Percentiles rank a stretch among this genome's conserved stretches.
Conservation (phyloP, 371 early-diverging fungal genomes). For the Mortierella sp. region DNA sequence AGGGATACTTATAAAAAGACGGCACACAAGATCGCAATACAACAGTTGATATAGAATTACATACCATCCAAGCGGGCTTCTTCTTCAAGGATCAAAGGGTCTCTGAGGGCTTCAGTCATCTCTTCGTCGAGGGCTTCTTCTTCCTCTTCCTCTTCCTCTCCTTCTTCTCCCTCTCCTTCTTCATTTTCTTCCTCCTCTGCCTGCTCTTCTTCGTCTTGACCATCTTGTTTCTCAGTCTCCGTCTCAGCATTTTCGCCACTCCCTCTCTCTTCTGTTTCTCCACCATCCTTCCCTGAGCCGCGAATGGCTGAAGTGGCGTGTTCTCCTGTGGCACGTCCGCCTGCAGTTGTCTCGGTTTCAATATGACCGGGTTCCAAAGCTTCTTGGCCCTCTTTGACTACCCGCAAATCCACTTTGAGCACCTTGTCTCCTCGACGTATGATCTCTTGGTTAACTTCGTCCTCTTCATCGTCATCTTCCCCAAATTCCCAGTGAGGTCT, state of each 20-base stretch:
- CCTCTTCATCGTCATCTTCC: slow-evolving; percentile 32
- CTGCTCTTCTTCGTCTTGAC: slow-evolving; percentile 21
- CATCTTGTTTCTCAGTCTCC: slow-evolving; percentile 22
- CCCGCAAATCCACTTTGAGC: slow-evolving; percentile 21
- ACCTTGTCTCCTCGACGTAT: slow-evolving; percentile 26
- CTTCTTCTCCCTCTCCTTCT: slow-evolving; percentile 46
- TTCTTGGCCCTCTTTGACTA: slow-evolving; percentile 37
- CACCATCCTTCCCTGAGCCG: slow-evolving; percentile 28
- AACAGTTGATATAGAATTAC: background rate
- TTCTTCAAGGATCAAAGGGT: slow-evolving; percentile 42
- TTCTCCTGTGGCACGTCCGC: slow-evolving; percentile 5
- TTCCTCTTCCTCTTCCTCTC: slow-evolving; percentile 31
- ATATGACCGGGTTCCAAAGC: slow-evolving; percentile 18
- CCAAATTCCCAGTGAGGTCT: slow-evolving; percentile 43
- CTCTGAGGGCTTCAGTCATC: slow-evolving; percentile 62
- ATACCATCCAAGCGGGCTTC: slow-evolving; percentile 58
- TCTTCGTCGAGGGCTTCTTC: slow-evolving; percentile 57
- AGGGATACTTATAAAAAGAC: background rate
- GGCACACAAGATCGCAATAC: background rate
- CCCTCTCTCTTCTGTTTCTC: too few species aligned
- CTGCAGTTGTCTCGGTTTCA: slow-evolving; percentile 16
- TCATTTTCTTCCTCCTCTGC: slow-evolving; percentile 40
- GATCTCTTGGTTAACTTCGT: slow-evolving; percentile 42
- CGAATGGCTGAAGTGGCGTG: slow-evolving; percentile 7
- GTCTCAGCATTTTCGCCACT: slow-evolving; percentile 18